phyloP scores from a whole-genome alignment of 202 grass and related monocot genomes.

The Panicum hallii region DNA sequence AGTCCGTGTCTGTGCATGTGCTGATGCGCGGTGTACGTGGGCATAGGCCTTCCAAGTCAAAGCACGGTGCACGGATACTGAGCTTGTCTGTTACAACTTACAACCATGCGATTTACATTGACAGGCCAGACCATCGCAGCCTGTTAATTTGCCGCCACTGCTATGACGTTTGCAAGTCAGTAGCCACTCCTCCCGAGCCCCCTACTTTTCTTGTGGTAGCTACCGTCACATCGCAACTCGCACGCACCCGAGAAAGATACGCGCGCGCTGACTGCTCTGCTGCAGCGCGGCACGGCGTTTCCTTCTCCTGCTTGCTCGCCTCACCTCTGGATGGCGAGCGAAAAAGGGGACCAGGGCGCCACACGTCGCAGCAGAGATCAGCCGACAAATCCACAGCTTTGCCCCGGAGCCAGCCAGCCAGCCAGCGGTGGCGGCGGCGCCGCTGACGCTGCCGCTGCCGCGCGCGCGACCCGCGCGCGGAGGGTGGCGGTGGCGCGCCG shows the following conservation, averaged over 20 bases:
- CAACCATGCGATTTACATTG: neutral
- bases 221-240: neutral
- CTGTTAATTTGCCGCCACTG: neutral
- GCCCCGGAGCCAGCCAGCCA: neutral
- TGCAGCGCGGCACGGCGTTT: neutral
- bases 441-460: conserved; percentile 12
- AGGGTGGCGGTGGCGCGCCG: conserved; percentile 10
- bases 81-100: neutral
- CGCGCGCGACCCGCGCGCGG: neutral
- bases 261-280: neutral
- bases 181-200: too few species aligned
- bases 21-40: neutral
- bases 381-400: neutral
- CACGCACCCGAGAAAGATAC: conserved; percentile 44
- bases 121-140: neutral
- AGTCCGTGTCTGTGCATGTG: neutral
- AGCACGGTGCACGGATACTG: neutral
- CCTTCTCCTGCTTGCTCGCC: neutral
- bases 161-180: neutral
- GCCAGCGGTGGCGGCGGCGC: neutral
- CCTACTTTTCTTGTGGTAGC: neutral
- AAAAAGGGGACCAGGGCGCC: neutral
- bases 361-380: neutral
- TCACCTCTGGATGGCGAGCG: conserved; percentile 5
- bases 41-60: neutral